Evolutionary conservation across 495 filamentous ascomycete species (phyloP), one percentile per base, ranked within the genome.

Genomic region (Hyphodiscus hymeniophilus): DNA sequence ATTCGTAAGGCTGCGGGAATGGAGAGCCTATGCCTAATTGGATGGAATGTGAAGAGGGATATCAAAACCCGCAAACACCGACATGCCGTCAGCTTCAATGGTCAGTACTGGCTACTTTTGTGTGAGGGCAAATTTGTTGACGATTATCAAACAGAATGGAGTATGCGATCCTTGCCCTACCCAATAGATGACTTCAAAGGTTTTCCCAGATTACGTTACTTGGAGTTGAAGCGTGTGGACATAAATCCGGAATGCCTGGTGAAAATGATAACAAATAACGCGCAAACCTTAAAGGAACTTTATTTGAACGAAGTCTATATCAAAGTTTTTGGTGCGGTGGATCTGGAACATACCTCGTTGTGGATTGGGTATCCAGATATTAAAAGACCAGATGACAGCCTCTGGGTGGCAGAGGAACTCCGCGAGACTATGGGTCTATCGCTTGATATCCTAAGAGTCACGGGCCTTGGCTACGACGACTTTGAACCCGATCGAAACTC

Each of bases 271-370:
- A 26, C 23, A 13, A 45, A 61, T 8, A 38, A 17, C 11, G 28
- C 52, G 11, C 1, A 12, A 15, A 51, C 52, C 0, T 22, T 61
- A 42, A 57, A 56, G 24, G 59, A 61, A 44, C 7, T 61, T 0
- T 59, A 57, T 34, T 18, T 61, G 3, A 57, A 47, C 50, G 53
- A 59, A 17, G 56, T 59, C 2, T 56, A 57, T 41, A 22, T 61
- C 4, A 59, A 59, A 28, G 35, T 59, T 12, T 8, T 38, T 22
- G 41, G 43, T 10, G 4, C 7, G 7, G 10, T 17, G 11, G 38
- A 38, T 26, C 17, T 17, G 8, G 24, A 26, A 4, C 35, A 38
- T 13, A 39, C 13, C 4, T 23, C 38, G 12, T 36, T 61, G 20
- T 58, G 56, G 59, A 57, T 59, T 24, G 59, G 59, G 7, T 38